Conservation (phyloP, 139 green algal species). For the Tetradesmus lagerheimii region DNA sequence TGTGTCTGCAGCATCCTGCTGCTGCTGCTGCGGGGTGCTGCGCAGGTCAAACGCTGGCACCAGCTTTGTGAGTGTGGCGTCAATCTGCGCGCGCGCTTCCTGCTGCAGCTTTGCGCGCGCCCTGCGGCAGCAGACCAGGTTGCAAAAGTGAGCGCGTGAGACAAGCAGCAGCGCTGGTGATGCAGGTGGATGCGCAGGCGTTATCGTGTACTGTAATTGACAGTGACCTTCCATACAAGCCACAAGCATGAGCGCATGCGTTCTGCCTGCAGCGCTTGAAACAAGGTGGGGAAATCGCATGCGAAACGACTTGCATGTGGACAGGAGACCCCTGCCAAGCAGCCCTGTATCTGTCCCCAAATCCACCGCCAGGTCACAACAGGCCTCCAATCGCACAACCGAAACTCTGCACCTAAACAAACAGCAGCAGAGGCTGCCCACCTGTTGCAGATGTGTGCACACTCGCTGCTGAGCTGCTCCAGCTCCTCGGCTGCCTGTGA, state of each 20-base stretch:
- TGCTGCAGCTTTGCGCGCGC: conserved; percentile 34
- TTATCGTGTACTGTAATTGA: neutral
- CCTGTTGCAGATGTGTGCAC: conserved; percentile 43
- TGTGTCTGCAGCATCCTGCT: neutral
- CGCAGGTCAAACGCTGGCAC: conserved; percentile 34
- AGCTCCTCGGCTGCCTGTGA: conserved; percentile 60
- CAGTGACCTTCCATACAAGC: neutral
- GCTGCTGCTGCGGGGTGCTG: conserved; percentile 19
- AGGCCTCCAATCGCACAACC: neutral
- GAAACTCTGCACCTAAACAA: too few relatives aligned
- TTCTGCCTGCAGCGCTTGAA: too few relatives aligned
- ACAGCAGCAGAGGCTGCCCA: neutral
- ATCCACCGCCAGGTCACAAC: too few relatives aligned
- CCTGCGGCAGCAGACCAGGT: neutral
- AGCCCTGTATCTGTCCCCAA: too few relatives aligned
- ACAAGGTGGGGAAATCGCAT: too few relatives aligned
- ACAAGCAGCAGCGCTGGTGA: neutral
- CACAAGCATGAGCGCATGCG: neutral
- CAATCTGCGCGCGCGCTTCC: neutral
- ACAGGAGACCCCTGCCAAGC: too few relatives aligned
- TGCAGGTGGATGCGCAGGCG: neutral
- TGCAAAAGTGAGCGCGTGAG: neutral
- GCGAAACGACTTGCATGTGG: too few relatives aligned
- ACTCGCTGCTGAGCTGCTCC: conserved; percentile 56
- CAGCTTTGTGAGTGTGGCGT: conserved; percentile 17